A percentile compares a stretch with the other conserved stretches of the same genome.
Evolutionary conservation across 2,329 filamentous ascomycete genomes (phyloP).

Genomic region (Ophiobolus disseminans): DNA sequence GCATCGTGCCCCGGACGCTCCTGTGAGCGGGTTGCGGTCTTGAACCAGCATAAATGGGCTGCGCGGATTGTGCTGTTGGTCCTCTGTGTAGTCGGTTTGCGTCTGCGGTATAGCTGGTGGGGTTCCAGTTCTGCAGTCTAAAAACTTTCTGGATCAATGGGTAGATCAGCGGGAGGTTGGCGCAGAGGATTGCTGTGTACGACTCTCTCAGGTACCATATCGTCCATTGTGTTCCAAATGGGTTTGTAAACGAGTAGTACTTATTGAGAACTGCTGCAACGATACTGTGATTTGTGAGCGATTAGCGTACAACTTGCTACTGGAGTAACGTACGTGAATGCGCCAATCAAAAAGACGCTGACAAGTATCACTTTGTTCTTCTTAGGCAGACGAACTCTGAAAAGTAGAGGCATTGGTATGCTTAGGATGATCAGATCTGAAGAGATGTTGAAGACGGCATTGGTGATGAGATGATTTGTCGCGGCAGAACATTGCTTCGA

Average conservation of each 20-base stretch:
- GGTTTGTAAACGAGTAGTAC: conserved; percentile 65
- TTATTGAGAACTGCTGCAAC: conserved; percentile 67
- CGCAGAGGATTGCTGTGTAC: conserved; percentile 65
- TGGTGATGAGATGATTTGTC: conserved; percentile 51
- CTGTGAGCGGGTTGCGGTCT: conserved; percentile 17
- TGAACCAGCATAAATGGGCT: conserved; percentile 20
- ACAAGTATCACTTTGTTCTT: conserved; percentile 62
- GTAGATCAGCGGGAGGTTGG: conserved; percentile 68
- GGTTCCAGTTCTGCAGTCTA: conserved; percentile 43
- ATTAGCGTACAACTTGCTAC: background rate
- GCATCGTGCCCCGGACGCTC: conserved; percentile 20
- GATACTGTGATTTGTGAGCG: conserved; percentile 45
- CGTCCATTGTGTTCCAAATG: conserved; percentile 64
- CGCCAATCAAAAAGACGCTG: conserved; percentile 63
- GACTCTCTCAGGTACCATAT: conserved; percentile 67
- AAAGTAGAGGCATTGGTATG: conserved; percentile 56
- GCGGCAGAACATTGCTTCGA: conserved; percentile 53
- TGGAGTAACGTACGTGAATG: conserved; percentile 38
- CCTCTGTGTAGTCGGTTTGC: background rate
- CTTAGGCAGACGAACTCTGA: conserved; percentile 52
- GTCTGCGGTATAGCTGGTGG: conserved; percentile 23
- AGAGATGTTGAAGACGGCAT: conserved; percentile 54
- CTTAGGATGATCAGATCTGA: conserved; percentile 56
- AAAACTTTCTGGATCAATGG: conserved; percentile 61
- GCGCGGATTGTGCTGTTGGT: background rate